These are phyloP conservation scores for Mortierella sp. DNA, from an alignment of 371 early-diverging fungal species.

Conservation along the genomic window DNA sequence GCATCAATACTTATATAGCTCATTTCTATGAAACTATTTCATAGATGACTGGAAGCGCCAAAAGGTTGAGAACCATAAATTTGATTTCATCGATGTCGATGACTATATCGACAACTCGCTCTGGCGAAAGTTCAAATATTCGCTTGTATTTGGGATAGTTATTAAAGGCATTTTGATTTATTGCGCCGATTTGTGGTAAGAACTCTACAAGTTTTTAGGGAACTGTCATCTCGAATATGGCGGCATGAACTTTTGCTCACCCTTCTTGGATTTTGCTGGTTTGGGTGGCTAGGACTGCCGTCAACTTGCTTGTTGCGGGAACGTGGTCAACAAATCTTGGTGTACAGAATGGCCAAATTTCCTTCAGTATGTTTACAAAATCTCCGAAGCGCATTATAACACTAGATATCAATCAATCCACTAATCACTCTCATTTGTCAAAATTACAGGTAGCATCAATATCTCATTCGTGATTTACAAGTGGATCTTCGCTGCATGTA, in stretches of 20 bases:
- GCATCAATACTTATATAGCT: neutral
- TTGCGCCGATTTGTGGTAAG: slow-evolving; percentile 70
- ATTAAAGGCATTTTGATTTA: slow-evolving; percentile 80
- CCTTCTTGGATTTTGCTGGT: neutral
- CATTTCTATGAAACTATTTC: neutral
- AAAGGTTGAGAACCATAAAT: slow-evolving; percentile 83
- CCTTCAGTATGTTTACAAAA: slow-evolving; percentile 12
- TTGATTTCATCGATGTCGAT: slow-evolving; percentile 86
- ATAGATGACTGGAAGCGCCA: slow-evolving; percentile 55
- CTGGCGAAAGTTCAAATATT: slow-evolving; percentile 63
- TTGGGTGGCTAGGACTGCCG: slow-evolving; percentile 21
- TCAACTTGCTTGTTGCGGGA: slow-evolving; percentile 27
- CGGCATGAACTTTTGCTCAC: neutral
- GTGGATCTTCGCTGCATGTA: slow-evolving; percentile 80
- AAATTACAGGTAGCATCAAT: neutral
- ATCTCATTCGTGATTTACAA: slow-evolving; percentile 41
- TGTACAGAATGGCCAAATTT: slow-evolving; percentile 15
- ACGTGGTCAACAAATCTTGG: slow-evolving; percentile 19
- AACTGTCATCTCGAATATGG: neutral
- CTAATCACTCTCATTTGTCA: no score
- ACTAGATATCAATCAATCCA: no score
- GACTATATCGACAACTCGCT: slow-evolving; percentile 69
- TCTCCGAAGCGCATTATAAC: neutral
- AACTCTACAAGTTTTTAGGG: neutral
- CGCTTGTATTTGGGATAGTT: slow-evolving; percentile 71